phyloP scores from a whole-genome alignment of 176 grass and related monocot species.

The Alloteropsis semialata region DNA sequence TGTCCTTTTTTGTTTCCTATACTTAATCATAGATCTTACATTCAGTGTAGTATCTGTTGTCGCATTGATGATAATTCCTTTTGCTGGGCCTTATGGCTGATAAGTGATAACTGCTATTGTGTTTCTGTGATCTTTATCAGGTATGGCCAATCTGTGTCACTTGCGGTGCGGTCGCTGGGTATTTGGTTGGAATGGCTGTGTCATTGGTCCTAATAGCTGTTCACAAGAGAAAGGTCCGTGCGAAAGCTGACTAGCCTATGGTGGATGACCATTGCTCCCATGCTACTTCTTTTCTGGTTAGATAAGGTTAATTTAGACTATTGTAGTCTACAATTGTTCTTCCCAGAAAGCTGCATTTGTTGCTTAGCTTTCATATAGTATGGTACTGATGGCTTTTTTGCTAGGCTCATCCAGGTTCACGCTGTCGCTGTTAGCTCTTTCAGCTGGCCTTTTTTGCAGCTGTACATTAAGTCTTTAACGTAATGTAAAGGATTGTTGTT shows the following conservation, averaged over 20 bases:
- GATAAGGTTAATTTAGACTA: not conserved
- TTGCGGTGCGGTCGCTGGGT: conserved; percentile 65
- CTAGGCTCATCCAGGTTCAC: too few relatives aligned
- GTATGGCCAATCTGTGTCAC: conserved; percentile 92
- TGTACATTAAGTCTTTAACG: not conserved
- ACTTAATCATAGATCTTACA: not conserved
- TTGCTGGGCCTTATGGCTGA: not conserved
- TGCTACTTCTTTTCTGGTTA: not conserved
- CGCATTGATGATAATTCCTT: not conserved
- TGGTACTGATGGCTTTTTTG: not conserved
- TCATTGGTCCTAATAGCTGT: conserved; percentile 42
- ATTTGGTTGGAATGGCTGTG: conserved; percentile 56
- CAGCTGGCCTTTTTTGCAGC: not conserved
- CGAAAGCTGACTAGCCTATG: conserved; percentile 74
- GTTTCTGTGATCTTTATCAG: conserved; percentile 25
- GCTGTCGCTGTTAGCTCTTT: not conserved
- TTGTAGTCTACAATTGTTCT: not conserved
- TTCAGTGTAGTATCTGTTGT: not conserved
- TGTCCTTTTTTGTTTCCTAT: not conserved
- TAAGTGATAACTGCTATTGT: not conserved
- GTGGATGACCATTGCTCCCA: not conserved
- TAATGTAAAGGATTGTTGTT: not conserved
- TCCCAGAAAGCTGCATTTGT: not conserved
- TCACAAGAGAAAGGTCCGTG: conserved; percentile 36
- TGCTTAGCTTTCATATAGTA: too few relatives aligned